phyloP scores from a whole-genome alignment of 108 stramenopile genomes.

The Nitzschia sp. region DNA sequence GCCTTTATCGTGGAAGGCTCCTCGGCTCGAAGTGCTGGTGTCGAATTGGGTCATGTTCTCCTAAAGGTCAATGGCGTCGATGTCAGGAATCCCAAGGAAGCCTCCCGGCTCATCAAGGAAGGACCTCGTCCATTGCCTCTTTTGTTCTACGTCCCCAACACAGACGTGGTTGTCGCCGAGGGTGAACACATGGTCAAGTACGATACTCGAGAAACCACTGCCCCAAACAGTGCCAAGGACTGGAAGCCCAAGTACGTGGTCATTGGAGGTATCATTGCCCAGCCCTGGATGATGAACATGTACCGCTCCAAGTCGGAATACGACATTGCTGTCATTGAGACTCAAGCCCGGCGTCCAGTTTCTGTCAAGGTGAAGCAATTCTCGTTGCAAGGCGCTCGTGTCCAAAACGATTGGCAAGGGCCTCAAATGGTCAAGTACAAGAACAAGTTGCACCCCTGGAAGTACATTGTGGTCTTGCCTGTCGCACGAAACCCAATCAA shows the following conservation, averaged over 20 bases:
- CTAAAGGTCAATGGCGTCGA: conserved; percentile 88
- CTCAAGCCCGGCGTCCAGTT: conserved; percentile 85
- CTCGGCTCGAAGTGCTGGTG: conserved; percentile 78
- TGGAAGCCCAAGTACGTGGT: conserved; percentile 93
- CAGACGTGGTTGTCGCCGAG: conserved; percentile 80
- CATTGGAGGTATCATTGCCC: conserved; percentile 92
- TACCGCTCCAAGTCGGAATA: conserved; percentile 92
- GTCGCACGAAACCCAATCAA: conserved; percentile 88
- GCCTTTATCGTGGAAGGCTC: conserved; percentile 90
- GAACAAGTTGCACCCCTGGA: conserved; percentile 89
- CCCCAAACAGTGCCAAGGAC: conserved; percentile 85
- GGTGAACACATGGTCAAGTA: conserved; percentile 93
- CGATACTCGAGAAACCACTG: conserved; percentile 82
- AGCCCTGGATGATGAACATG: conserved; percentile 94
- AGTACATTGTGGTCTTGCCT: conserved; percentile 85
- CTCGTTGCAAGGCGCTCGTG: conserved; percentile 84
- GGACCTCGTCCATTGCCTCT: conserved; percentile 83
- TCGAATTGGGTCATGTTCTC: conserved; percentile 84
- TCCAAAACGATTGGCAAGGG: conserved; percentile 92
- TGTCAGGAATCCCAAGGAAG: conserved; percentile 89
- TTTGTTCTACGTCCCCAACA: conserved; percentile 85
- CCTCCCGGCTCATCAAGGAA: conserved; percentile 87
- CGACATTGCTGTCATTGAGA: conserved; percentile 92
- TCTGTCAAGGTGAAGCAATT: conserved; percentile 93
- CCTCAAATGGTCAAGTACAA: conserved; percentile 94